These are phyloP conservation scores for Citrullus amarus DNA, from an alignment of 306 rosid species.

Conservation along the genomic window DNA sequence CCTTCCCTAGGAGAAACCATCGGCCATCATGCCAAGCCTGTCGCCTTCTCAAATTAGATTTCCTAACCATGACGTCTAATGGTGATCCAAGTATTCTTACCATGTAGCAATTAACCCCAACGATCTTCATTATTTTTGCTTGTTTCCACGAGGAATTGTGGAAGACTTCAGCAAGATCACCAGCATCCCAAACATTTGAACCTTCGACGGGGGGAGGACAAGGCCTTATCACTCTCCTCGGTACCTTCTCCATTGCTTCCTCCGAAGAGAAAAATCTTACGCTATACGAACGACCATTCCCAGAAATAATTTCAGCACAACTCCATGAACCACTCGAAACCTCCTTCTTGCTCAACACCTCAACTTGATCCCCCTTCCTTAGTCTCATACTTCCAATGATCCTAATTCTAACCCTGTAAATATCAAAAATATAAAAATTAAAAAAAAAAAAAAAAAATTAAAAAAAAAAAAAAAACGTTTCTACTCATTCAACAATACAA, in stretches of 20 bases:
- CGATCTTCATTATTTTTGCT: constrained; percentile 30
- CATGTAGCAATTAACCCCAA: constrained; percentile 28
- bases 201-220: constrained; percentile 35
- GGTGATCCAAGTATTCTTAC: constrained; percentile 48
- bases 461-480: not conserved
- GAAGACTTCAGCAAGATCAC: constrained; percentile 59
- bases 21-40: constrained; percentile 47
- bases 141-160: constrained; percentile 53
- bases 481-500: not conserved
- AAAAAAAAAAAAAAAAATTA: no score
- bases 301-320: constrained; percentile 48
- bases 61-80: constrained; percentile 29
- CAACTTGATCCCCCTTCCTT: constrained; percentile 54
- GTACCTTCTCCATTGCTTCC: constrained; percentile 34
- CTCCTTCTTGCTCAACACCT: constrained; percentile 41
- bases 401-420: not conserved
- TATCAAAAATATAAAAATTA: no score
- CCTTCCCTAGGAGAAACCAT: constrained; percentile 53
- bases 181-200: constrained; percentile 28
- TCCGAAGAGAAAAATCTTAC: constrained; percentile 28
- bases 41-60: constrained; percentile 38
- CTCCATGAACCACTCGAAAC: constrained; percentile 44
- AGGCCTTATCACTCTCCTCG: constrained; percentile 59
- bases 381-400: constrained; percentile 35
- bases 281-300: constrained; percentile 47